Evolutionary conservation across 306 rosid genomes (phyloP).

Genomic region (Fragaria iinumae): DNA sequence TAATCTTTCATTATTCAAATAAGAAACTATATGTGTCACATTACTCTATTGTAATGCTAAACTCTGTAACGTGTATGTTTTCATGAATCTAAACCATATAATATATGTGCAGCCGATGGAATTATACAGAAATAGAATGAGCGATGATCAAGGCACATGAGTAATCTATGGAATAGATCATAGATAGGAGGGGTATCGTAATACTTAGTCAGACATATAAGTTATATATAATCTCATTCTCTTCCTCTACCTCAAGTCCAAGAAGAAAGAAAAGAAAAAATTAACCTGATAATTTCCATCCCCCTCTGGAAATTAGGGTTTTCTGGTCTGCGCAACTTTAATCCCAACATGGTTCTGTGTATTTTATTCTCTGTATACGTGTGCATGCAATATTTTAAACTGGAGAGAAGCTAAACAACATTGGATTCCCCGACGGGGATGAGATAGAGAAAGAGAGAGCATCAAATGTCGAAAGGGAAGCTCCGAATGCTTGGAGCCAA

Average conservation of each 20-base stretch:
- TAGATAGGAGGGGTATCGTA: no score
- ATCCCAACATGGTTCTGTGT: conserved; percentile 36
- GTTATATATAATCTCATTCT: conserved; percentile 7
- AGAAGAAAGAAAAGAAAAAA: neutral
- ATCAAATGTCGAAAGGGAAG: conserved; percentile 38
- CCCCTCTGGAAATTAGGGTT: conserved; percentile 27
- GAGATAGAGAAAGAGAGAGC: conserved; percentile 31
- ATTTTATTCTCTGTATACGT: conserved; percentile 6
- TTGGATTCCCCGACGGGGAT: conserved; percentile 55
- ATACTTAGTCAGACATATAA: no score
- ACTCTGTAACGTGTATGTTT: neutral
- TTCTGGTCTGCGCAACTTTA: neutral
- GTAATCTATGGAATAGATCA: no score
- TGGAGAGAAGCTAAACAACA: conserved; percentile 18
- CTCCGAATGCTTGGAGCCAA: conserved; percentile 61
- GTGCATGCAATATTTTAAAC: conserved; percentile 33
- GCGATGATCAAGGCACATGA: no score
- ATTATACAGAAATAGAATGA: no score
- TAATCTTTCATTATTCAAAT: neutral
- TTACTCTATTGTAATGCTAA: neutral
- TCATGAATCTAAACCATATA: neutral
- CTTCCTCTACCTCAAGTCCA: neutral
- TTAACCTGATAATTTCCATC: neutral
- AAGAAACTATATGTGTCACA: neutral
- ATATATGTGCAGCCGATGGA: no score